phyloP scores from a whole-genome alignment of 2,329 filamentous ascomycete species.

The Fusarium sp. region DNA sequence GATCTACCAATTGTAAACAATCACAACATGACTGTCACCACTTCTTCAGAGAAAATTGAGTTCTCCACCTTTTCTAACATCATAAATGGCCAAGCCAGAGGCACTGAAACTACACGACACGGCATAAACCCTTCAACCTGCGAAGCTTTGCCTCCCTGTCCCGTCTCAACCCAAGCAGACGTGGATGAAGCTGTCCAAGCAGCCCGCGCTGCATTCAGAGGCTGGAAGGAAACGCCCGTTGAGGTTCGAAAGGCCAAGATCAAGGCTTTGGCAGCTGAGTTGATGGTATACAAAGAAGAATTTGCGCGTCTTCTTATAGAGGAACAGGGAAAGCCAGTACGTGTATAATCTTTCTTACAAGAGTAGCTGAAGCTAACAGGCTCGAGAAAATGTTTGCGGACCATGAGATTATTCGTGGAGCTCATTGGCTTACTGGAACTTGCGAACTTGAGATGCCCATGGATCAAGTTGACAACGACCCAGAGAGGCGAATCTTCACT shows the following conservation, averaged over 20 bases:
- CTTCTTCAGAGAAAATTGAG: background rate
- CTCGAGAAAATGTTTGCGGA: background rate
- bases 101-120: background rate
- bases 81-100: background rate
- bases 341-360: no score
- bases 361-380: accelerated
- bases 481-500: background rate
- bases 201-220: background rate
- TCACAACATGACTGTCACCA: background rate
- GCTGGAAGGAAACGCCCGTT: background rate
- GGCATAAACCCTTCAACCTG: constrained; percentile 2
- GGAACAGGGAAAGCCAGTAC: constrained; percentile 9
- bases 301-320: background rate
- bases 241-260: constrained; percentile 2
- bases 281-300: background rate
- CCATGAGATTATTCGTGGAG: background rate
- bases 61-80: constrained; percentile 12
- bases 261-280: background rate
- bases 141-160: background rate
- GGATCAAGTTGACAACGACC: background rate
- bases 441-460: background rate
- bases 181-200: background rate
- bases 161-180: background rate
- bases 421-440: constrained; percentile 2
- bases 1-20: background rate